Base-by-base conservation (phyloP, 1,284 basidiomycete genomes). In the Pseudomicrostroma phylloplanum region DNA sequence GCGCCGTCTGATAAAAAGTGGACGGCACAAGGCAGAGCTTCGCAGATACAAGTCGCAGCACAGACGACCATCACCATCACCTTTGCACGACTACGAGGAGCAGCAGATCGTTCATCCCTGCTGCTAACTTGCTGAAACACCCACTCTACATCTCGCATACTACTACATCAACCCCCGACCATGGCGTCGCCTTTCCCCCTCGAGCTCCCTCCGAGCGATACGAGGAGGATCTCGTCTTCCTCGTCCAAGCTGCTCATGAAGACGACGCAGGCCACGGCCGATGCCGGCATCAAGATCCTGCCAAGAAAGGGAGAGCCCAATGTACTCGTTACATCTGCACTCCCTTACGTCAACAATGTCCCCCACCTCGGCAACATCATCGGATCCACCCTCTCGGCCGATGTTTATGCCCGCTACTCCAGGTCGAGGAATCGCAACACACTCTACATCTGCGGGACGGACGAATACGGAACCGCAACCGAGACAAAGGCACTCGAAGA, bases 341-440 rank as follows among this genome's bases (percentile, higher is more conserved):
- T 99, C 60, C 96, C 96, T 13, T 99, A 82, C 79, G 97, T 96
- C 80, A 99, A 99, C 82, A 99, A 98, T 78, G 94, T 97, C 15
- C 96, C 96, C 25, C 96, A 99, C 83, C 86, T 99, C 57, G 94
- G 94, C 55, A 98, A 98, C 81, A 96, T 98, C 80, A 97, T 99
- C 76, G 96, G 96, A 70, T 96, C 90, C 71, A 90, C 88, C 13
- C 84, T 97, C 46, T 94, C 92, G 72, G 93, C 94, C 9, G 96
- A 99, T 80, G 93, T 97, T 46, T 98, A 90, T 80, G 93, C 92
- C 69, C 85, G 94, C 84, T 96, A 83, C 76, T 81, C 80, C 56
- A 73, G 90, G 68, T 78, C 79, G 13, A 72, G 81, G 57, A 84
- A 84, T 72, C 73, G 81, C 56, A 82, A 82, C 49, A 81, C 82